Conservation (phyloP, 306 rosid genomes). For the Vigna reflexopilosa region DNA sequence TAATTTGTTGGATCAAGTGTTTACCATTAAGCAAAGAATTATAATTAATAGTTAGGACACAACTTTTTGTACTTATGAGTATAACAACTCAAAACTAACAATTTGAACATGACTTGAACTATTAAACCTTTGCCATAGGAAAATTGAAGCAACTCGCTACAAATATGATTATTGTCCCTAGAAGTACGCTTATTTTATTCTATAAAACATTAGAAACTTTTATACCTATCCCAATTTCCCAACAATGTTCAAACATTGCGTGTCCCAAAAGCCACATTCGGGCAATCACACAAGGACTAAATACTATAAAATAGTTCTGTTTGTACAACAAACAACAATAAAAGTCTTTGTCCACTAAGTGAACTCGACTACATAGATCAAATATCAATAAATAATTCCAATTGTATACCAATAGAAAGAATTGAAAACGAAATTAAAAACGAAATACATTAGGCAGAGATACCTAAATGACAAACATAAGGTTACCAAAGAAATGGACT, state of each 20-base stretch:
- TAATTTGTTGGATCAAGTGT: not conserved
- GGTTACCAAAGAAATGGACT: not conserved
- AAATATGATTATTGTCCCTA: not conserved
- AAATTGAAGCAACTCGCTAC: no score
- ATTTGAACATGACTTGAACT: no score
- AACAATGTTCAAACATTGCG: not conserved
- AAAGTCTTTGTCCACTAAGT: not conserved
- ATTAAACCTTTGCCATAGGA: no score
- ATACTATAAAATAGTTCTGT: not conserved
- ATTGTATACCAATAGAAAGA: not conserved
- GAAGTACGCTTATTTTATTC: not conserved
- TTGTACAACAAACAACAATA: not conserved
- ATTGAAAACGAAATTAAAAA: not conserved
- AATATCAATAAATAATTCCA: not conserved
- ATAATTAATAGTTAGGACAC: no score
- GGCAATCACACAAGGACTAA: not conserved
- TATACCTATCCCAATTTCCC: not conserved
- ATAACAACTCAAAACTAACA: no score
- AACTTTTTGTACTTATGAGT: no score
- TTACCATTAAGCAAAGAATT: no score
- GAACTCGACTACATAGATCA: not conserved
- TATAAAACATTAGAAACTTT: not conserved
- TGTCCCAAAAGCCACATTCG: not conserved
- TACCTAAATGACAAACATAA: not conserved
- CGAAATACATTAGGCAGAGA: not conserved